Percentiles rank a stretch among this genome's conserved stretches.
phyloP scores from a whole-genome alignment of 805 yeast species.

The Candida sithepensis region DNA sequence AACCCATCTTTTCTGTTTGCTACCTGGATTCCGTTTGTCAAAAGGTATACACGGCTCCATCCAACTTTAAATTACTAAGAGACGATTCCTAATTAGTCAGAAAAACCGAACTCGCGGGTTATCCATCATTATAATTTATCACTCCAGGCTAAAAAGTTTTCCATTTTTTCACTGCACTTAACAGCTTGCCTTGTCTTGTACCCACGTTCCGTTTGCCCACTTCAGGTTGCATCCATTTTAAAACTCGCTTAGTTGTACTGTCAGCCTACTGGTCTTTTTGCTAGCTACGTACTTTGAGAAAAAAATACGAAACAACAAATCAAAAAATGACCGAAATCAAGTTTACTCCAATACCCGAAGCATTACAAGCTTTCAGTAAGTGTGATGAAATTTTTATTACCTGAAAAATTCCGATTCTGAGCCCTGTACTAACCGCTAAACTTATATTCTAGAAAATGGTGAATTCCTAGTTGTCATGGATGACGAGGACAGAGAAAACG shows the following conservation, averaged over 20 bases:
- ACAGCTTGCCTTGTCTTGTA: too few species aligned
- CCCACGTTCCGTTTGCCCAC: too few species aligned
- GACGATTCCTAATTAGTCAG: neutral
- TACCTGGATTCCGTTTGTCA: too few species aligned
- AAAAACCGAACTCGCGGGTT: neutral
- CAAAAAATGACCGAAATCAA: slow-evolving; percentile 1
- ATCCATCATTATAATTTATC: neutral
- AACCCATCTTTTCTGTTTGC: too few species aligned
- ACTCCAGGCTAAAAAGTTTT: neutral
- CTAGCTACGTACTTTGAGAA: too few species aligned
- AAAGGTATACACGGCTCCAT: neutral
- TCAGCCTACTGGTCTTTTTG: too few species aligned
- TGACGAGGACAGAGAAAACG: slow-evolving; percentile 93
- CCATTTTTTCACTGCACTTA: neutral
- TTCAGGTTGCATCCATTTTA: too few species aligned
- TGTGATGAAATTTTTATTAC: slow-evolving; percentile 8
- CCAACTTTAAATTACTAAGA: neutral
- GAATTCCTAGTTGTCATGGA: slow-evolving; percentile 95
- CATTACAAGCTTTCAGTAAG: slow-evolving; percentile 63
- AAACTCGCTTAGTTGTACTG: too few species aligned
- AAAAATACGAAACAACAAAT: neutral
- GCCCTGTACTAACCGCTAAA: neutral
- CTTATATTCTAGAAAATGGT: slow-evolving; percentile 45
- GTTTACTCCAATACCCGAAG: slow-evolving; percentile 62
- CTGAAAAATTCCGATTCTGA: neutral